Percentiles rank a stretch among this genome's conserved stretches.
These are phyloP conservation scores for Amoeboaphelidium protococcarum DNA, from an alignment of 371 early-diverging fungal genomes.

Conservation along the genomic window DNA sequence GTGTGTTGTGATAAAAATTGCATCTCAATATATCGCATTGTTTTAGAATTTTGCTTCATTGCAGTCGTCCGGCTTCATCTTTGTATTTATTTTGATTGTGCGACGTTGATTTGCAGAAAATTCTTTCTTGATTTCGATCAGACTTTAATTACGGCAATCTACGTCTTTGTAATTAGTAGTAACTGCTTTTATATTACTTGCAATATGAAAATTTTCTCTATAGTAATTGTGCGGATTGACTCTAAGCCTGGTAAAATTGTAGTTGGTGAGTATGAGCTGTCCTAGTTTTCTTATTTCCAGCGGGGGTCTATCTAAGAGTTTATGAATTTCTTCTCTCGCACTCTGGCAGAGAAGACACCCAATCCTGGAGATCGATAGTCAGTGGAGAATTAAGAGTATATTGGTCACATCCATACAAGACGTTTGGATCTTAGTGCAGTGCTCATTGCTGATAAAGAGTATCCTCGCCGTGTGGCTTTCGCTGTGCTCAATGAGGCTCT, in stretches of 20 bases:
- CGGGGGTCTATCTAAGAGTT: slow-evolving; percentile 66
- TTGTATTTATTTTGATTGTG: too few species aligned
- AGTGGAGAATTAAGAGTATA: slow-evolving; percentile 59
- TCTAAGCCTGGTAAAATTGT: slow-evolving; percentile 18
- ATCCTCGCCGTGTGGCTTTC: slow-evolving; percentile 76
- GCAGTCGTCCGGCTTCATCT: too few species aligned
- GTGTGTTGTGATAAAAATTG: too few species aligned
- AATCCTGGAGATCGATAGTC: slow-evolving; percentile 48
- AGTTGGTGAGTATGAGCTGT: slow-evolving; percentile 37
- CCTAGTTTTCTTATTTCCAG: slow-evolving; percentile 66
- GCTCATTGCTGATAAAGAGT: slow-evolving; percentile 63
- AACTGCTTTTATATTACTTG: too few species aligned
- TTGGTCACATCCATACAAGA: slow-evolving; percentile 50
- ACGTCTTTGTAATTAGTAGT: too few species aligned
- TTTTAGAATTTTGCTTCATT: too few species aligned
- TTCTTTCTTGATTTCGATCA: too few species aligned
- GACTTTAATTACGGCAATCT: too few species aligned
- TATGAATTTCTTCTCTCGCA: slow-evolving; percentile 55
- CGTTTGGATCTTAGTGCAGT: slow-evolving; percentile 42
- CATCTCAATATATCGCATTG: too few species aligned
- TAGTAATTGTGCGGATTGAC: slow-evolving; percentile 20
- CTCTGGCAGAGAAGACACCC: slow-evolving; percentile 56
- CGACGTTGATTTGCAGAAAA: too few species aligned
- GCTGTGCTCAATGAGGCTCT: slow-evolving; percentile 51
- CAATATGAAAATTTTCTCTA: slow-evolving; percentile 25